These are phyloP conservation scores for Aphanomyces cochlioides DNA, from an alignment of 352 stramenopile genomes.

Conservation along the genomic window DNA sequence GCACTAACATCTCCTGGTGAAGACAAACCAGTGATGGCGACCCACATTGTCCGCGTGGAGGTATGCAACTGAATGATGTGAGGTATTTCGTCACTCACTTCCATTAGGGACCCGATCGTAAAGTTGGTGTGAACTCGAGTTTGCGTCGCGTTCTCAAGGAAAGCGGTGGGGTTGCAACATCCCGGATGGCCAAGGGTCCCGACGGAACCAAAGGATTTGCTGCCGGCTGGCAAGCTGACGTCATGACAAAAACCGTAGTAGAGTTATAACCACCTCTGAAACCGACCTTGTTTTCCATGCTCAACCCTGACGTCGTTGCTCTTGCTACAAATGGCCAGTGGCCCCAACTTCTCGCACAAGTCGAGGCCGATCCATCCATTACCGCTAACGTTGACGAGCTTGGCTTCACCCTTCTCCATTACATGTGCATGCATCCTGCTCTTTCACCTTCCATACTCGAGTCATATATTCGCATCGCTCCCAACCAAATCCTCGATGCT, in stretches of 20 bases:
- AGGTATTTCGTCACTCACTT: slow-evolving; percentile 33
- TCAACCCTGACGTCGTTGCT: not conserved
- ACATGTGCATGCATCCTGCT: slow-evolving; percentile 15
- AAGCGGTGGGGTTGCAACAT: slow-evolving; percentile 62
- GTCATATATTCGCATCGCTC: not conserved
- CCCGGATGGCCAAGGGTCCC: slow-evolving; percentile 68
- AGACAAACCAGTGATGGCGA: slow-evolving; percentile 30
- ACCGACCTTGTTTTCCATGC: not conserved
- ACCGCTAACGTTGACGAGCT: not conserved
- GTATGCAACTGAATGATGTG: slow-evolving; percentile 35
- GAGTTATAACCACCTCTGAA: not conserved
- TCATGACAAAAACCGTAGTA: not conserved
- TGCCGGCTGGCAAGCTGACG: slow-evolving; percentile 43
- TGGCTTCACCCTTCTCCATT: slow-evolving; percentile 9
- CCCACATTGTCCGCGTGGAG: slow-evolving; percentile 29
- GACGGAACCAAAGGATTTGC: slow-evolving; percentile 68
- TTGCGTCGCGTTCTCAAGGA: slow-evolving; percentile 60
- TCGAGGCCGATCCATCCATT: not conserved
- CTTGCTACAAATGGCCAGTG: slow-evolving; percentile 1
- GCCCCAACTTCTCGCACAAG: not conserved
- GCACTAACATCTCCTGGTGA: slow-evolving; percentile 33
- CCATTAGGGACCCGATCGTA: slow-evolving; percentile 10
- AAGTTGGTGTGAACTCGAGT: slow-evolving; percentile 31
- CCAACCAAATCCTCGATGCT: not conserved
- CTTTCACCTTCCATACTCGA: not conserved